These are phyloP conservation scores for Pisolithus orientalis DNA, from an alignment of 768 basidiomycete genomes.

Conservation along the genomic window DNA sequence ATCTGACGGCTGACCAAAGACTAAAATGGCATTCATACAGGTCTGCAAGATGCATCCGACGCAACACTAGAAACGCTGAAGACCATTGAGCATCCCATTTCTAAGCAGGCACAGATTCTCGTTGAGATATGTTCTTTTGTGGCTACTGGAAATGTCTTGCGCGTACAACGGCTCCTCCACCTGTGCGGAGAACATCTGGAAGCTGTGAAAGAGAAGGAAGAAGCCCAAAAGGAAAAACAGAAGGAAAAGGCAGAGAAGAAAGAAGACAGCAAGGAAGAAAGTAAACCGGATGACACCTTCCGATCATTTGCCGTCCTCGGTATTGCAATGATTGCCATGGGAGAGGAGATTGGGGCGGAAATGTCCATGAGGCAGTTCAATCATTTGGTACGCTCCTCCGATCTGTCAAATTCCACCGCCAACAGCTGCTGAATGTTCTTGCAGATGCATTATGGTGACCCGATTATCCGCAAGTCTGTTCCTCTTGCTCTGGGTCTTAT, in stretches of 20 bases:
- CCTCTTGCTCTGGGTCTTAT: constrained; percentile 94
- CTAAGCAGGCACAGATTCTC: constrained; percentile 84
- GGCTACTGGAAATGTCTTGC: constrained; percentile 91
- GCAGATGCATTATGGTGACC: constrained; percentile 99
- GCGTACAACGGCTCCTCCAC: constrained; percentile 87
- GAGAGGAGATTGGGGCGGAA: constrained; percentile 94
- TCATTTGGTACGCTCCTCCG: constrained; percentile 63
- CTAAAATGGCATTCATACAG: constrained; percentile 34
- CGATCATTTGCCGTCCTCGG: constrained; percentile 92
- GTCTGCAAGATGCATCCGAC: constrained; percentile 88
- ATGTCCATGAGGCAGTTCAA: constrained; percentile 98
- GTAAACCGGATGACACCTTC: constrained; percentile 65
- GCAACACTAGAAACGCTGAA: constrained; percentile 91
- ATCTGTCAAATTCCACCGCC: constrained; percentile 2
- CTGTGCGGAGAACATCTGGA: constrained; percentile 90
- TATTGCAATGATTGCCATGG: constrained; percentile 93
- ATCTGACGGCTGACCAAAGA: background rate
- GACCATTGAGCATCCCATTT: constrained; percentile 88
- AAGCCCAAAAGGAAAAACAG: constrained; percentile 23
- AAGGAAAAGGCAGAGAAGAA: constrained; percentile 33
- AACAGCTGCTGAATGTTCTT: constrained; percentile 3
- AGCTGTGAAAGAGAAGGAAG: constrained; percentile 31
- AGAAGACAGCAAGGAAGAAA: constrained; percentile 53
- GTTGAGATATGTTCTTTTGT: constrained; percentile 94
- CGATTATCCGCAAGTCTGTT: constrained; percentile 83